These are phyloP conservation scores for Apiotrichum sp. DNA, from an alignment of 1,284 basidiomycete species.

Conservation along the genomic window DNA sequence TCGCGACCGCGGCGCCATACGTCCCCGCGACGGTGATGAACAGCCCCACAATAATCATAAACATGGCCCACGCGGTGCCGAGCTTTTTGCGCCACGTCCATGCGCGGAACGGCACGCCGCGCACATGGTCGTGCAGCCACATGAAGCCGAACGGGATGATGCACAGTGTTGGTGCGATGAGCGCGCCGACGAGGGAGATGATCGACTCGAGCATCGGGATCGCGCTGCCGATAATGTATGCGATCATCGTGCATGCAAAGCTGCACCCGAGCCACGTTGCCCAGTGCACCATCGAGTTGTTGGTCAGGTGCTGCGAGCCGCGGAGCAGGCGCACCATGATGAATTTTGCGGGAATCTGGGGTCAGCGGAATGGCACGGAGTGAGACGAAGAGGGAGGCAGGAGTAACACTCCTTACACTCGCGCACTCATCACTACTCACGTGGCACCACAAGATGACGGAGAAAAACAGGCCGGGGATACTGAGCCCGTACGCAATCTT, in stretches of 20 bases:
- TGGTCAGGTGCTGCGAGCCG: slow-evolving; percentile 27
- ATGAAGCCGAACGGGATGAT: slow-evolving; percentile 29
- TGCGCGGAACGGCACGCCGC: neutral
- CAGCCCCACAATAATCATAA: slow-evolving; percentile 24
- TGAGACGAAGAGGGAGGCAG: no score
- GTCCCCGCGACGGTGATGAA: slow-evolving; percentile 32
- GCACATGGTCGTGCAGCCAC: slow-evolving; percentile 29
- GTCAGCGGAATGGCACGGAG: slow-evolving; percentile 7
- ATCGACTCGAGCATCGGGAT: slow-evolving; percentile 31
- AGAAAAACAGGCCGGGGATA: slow-evolving; percentile 31
- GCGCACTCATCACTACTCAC: neutral
- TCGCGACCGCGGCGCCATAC: slow-evolving; percentile 32
- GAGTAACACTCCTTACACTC: no score
- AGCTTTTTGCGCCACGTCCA: slow-evolving; percentile 1
- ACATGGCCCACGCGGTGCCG: slow-evolving; percentile 7
- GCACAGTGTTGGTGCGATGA: slow-evolving; percentile 31
- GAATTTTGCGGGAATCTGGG: slow-evolving; percentile 30
- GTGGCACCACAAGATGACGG: slow-evolving; percentile 16
- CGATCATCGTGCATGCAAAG: slow-evolving; percentile 20
- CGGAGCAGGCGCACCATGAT: slow-evolving; percentile 30
- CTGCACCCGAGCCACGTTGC: slow-evolving; percentile 26
- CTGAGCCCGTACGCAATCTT: slow-evolving; percentile 45
- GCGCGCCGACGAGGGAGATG: slow-evolving; percentile 32
- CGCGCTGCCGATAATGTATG: slow-evolving; percentile 32
- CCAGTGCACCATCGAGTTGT: slow-evolving; percentile 31